Evolutionary conservation across 116 monocot genomes (phyloP), one percentile per base, ranked within the genome.

Genomic region (Thalassia testudinum): DNA sequence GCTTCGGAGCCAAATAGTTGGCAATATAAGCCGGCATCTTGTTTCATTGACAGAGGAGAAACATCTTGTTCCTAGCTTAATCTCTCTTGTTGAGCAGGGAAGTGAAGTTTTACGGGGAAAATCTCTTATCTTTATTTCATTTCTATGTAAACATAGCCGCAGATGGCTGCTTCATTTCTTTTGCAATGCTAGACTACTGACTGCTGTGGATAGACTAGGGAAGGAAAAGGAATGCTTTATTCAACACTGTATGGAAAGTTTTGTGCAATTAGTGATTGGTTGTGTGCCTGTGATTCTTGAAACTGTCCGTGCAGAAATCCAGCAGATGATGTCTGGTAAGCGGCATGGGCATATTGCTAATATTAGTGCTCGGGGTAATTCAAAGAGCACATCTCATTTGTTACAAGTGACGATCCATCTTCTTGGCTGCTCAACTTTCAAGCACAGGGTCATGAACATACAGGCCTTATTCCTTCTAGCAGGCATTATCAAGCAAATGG

Each of bases 391-490:
- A 29, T 55, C 71, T 37, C 76, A 78, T 70, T 54, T 81, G 25
- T 88, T 88, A 72, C 81, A 78, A 5, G 81, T 85, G 59, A 53
- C 88, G 63, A 67, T 95, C 58, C 89, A 95, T 74, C 88, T 95
- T 70, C 79, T 95, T 69, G 88, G 85, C 23, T 85, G 95, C 42
- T 76, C 70, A 25, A 73, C 64, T 42, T 88, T 87, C 61, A 95
- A 82, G 60, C 81, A 77, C 51, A 76, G 52, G 54, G 66, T 95
- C 44, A 63, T 88, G 5, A 85, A 24, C 51, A 62, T 50, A 51
- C 78, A 95, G 37, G 67, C 85, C 22, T 70, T 95, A 60, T 47
- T 62, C 25, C 95, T 74, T 49, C 54, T 95, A 70, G 85, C 95
- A 52, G 78, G 75, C 75, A 66, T 95, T 14, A 62, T 74, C 50